phyloP scores from a whole-genome alignment of 441 rosid genomes.

The Adansonia grandidieri region DNA sequence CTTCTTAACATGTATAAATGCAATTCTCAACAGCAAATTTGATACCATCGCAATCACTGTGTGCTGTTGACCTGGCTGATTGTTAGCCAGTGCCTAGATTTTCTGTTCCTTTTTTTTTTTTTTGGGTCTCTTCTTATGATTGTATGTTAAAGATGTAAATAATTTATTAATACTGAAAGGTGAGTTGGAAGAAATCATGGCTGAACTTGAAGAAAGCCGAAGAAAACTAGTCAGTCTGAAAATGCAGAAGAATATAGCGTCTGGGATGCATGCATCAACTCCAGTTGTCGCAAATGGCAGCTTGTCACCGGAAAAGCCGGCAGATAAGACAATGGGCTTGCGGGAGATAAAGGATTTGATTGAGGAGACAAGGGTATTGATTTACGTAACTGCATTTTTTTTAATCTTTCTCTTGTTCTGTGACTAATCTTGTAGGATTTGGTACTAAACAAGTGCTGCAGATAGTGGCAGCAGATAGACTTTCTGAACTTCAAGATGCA shows the following conservation, averaged over 20 bases:
- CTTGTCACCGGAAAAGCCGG: slow-evolving; percentile 76
- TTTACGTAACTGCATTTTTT: slow-evolving; percentile 22
- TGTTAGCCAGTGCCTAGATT: neutral
- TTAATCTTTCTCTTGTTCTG: slow-evolving; percentile 11
- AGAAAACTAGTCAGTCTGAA: slow-evolving; percentile 77
- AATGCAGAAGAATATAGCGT: slow-evolving; percentile 87
- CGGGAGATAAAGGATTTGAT: slow-evolving; percentile 79
- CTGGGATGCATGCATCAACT: slow-evolving; percentile 53
- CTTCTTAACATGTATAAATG: slow-evolving; percentile 7
- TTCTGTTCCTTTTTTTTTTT: neutral
- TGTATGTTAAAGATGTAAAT: slow-evolving; percentile 33
- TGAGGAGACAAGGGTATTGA: slow-evolving; percentile 76
- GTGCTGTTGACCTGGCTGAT: slow-evolving; percentile 10
- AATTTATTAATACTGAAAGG: slow-evolving; percentile 49
- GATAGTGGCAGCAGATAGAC: slow-evolving; percentile 80
- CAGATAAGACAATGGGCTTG: slow-evolving; percentile 66
- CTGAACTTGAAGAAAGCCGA: slow-evolving; percentile 91
- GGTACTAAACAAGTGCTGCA: slow-evolving; percentile 47
- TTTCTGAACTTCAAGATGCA: slow-evolving; percentile 82
- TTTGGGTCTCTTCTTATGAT: slow-evolving; percentile 27
- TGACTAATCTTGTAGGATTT: slow-evolving; percentile 32
- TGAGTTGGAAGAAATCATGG: slow-evolving; percentile 84
- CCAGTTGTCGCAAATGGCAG: slow-evolving; percentile 70
- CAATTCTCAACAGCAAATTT: neutral
- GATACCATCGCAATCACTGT: neutral